Base-by-base conservation (phyloP, 495 filamentous ascomycete species). In the Aspergillus haitiensis region DNA sequence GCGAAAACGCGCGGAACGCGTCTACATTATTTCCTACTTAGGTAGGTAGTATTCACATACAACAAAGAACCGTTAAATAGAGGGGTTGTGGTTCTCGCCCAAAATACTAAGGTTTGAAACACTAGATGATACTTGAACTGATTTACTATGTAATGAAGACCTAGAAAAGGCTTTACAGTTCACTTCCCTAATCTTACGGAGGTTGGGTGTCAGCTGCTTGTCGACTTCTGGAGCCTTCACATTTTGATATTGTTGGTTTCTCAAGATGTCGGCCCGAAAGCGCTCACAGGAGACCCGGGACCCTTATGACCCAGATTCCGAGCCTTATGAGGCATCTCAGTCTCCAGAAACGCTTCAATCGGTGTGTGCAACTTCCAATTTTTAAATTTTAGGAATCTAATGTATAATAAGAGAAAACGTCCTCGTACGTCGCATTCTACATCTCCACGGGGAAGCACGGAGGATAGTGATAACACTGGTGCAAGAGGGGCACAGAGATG, bases 221-320 rank as follows among this genome's bases (percentile, higher is more conserved):
- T 27, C 21, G 21, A 27, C 21, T 27, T 27, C 21, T 27, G 21
- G 21, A 27, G 21, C 21, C 3, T 27, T 27, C 21, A 27, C 32
- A 16, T 33, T 33, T 52, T 59, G 52, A 44, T 42, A 37, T 21
- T 42, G 21, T 47, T 40, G 35, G 32, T 12, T 71, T 60, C 55
- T 66, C 46, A 63, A 65, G 10, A 78, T 81, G 76, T 67, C 74
- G 15, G 67, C 73, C 7, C 54, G 72, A 37, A 86, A 86, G 66
- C 80, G 84, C 56, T 62, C 69, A 27, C 78, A 81, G 56, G 67
- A 67, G 35, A 66, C 63, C 44, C 48, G 66, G 6, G 72, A 74
- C n/a, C 73, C 78, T n/a, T 75, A 71, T n/a, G 77, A 81, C 39
- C 75, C 76, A 3, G 80, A 85, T 36, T 64, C 78, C 12, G 78